These are phyloP conservation scores for Moniliophthora roreri DNA, from an alignment of 1,284 basidiomycete genomes.

Conservation along the genomic window DNA sequence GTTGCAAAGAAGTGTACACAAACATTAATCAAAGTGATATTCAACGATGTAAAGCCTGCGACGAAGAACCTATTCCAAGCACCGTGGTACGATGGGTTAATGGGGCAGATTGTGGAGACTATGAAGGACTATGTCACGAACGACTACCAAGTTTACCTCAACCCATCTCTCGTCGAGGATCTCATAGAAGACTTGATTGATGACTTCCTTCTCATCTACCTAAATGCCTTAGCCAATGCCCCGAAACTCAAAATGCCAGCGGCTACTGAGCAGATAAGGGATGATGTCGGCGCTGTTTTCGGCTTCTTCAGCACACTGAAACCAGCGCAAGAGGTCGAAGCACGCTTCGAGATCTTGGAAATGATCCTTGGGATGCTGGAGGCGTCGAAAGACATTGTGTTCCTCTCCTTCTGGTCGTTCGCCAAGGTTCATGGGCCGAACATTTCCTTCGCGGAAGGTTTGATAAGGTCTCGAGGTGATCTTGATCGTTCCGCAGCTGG, in stretches of 20 bases:
- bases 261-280: constrained; percentile 80
- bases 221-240: constrained; percentile 84
- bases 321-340: constrained; percentile 77
- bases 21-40: constrained; percentile 91
- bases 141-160: constrained; percentile 91
- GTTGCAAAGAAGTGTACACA: constrained; percentile 97
- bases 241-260: constrained; percentile 88
- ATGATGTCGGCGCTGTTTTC: constrained; percentile 79
- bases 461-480: constrained; percentile 91
- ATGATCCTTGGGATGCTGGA: constrained; percentile 83
- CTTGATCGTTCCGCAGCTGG: constrained; percentile 84
- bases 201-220: constrained; percentile 87
- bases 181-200: constrained; percentile 94
- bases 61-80: constrained; percentile 85
- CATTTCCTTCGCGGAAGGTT: constrained; percentile 84
- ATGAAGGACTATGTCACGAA: constrained; percentile 89
- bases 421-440: constrained; percentile 96
- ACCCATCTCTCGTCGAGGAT: constrained; percentile 89
- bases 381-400: constrained; percentile 90
- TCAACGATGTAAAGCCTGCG: constrained; percentile 92
- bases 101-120: constrained; percentile 89
- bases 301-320: constrained; percentile 84
- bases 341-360: constrained; percentile 86
- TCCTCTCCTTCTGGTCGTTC: constrained; percentile 94
- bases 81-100: constrained; percentile 86